A percentile compares a stretch with the other conserved stretches of the same genome.
These are phyloP conservation scores for Globisporangium uncinulatum DNA, from an alignment of 352 stramenopile species.

Conservation along the genomic window DNA sequence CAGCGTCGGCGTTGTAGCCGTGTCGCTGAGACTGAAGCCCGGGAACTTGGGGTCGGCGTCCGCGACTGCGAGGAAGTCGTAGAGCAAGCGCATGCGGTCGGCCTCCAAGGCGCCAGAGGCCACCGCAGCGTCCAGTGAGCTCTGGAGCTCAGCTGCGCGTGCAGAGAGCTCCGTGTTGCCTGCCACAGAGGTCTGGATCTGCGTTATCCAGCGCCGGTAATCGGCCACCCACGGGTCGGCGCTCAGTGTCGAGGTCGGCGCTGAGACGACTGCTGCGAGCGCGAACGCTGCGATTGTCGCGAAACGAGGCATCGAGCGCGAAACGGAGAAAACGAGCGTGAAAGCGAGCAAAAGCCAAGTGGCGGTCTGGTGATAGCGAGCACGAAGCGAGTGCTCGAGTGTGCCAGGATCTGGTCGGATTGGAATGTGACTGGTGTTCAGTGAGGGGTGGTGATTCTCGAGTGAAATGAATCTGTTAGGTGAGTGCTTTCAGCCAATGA, in stretches of 20 bases:
- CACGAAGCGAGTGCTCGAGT: no score
- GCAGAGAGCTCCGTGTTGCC: conserved; percentile 5
- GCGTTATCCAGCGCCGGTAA: conserved; percentile 10
- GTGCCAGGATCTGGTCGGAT: no score
- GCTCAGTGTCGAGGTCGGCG: not conserved
- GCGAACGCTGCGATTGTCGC: conserved; percentile 2
- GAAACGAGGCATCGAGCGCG: conserved; percentile 1
- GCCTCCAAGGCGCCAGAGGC: conserved; percentile 5
- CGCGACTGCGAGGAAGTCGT: conserved; percentile 5
- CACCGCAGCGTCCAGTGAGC: conserved; percentile 6
- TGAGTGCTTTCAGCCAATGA: no score
- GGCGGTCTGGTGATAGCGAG: no score
- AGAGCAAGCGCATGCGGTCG: conserved; percentile 11
- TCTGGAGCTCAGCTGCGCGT: conserved; percentile 5
- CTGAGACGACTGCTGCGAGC: not conserved
- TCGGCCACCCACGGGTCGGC: conserved; percentile 3
- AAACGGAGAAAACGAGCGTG: not conserved
- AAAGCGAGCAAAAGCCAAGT: not conserved
- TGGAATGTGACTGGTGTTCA: no score
- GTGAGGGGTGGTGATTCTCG: no score
- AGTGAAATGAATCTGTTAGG: no score
- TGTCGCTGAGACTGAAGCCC: conserved; percentile 4
- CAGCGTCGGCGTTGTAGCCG: not conserved
- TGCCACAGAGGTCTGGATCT: conserved; percentile 6
- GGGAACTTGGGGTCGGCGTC: conserved; percentile 9